phyloP scores from a whole-genome alignment of 2,329 filamentous ascomycete genomes.

The Raffaelea albimanens region DNA sequence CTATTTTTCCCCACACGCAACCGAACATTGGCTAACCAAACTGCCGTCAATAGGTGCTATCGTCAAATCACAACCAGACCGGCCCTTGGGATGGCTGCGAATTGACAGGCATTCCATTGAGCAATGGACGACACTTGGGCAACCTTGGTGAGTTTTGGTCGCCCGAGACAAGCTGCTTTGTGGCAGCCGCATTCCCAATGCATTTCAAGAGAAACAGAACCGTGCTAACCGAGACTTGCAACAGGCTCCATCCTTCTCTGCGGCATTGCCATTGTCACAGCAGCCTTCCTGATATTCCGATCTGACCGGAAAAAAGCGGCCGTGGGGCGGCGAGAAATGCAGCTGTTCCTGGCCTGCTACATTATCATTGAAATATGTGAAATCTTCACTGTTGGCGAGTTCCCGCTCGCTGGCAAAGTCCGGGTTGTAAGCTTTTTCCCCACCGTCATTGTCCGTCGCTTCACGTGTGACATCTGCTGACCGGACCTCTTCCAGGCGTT shows the following conservation, averaged over 20 bases:
- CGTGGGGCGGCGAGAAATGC: constrained; percentile 93
- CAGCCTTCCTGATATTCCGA: constrained; percentile 60
- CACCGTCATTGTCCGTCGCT: neutral
- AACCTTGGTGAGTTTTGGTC: constrained; percentile 71
- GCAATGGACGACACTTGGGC: constrained; percentile 55
- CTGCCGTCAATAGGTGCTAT: constrained; percentile 52
- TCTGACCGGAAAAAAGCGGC: constrained; percentile 89
- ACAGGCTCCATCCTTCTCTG: constrained; percentile 80
- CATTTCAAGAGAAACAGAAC: too few relatives aligned
- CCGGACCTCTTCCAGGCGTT: constrained; percentile 53
- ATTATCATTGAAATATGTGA: constrained; percentile 87
- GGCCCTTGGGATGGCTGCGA: constrained; percentile 60
- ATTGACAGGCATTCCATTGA: constrained; percentile 65
- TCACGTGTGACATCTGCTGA: neutral
- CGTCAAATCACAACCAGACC: constrained; percentile 46
- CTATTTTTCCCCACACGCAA: constrained; percentile 7
- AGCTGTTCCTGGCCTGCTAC: constrained; percentile 81
- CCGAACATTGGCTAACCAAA: constrained; percentile 13
- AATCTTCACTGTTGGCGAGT: constrained; percentile 89
- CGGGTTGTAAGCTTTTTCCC: constrained; percentile 50
- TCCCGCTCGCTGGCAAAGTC: constrained; percentile 62
- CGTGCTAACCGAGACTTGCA: constrained; percentile 13
- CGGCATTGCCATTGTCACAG: constrained; percentile 62
- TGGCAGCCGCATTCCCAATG: too few relatives aligned
- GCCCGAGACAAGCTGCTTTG: too few relatives aligned